Evolutionary conservation across 164 flowering plant species (phyloP).

Genomic region (Nymphaea thermarum): DNA sequence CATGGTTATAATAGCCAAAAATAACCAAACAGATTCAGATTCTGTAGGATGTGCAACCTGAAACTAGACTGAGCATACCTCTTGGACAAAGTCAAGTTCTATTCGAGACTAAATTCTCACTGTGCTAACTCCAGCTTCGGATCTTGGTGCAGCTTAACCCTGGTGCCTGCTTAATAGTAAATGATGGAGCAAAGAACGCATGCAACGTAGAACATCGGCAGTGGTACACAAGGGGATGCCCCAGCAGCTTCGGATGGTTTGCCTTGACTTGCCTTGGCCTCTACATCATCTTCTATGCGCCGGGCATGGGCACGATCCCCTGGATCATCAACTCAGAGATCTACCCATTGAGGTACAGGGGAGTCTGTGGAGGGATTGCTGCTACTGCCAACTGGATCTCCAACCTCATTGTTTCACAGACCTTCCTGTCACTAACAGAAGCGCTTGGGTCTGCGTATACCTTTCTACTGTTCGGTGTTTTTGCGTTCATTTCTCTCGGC

Average conservation of each 20-base stretch:
- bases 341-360: slow-evolving; percentile 70
- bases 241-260: slow-evolving; percentile 48
- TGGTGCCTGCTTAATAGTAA: slow-evolving; percentile 53
- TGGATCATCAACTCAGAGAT: slow-evolving; percentile 93
- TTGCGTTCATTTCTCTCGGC: slow-evolving; percentile 24
- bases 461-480: slow-evolving; percentile 51
- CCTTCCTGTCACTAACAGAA: slow-evolving; percentile 49
- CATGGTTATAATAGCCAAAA: background rate
- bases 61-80: background rate
- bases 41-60: background rate
- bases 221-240: slow-evolving; percentile 67
- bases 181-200: slow-evolving; percentile 1
- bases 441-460: slow-evolving; percentile 59
- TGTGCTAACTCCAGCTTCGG: background rate
- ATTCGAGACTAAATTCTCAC: background rate
- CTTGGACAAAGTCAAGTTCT: background rate
- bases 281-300: slow-evolving; percentile 63
- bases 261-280: slow-evolving; percentile 47
- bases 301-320: slow-evolving; percentile 91
- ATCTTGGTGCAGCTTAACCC: slow-evolving; percentile 30
- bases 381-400: slow-evolving; percentile 75
- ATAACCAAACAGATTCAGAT: background rate
- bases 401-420: slow-evolving; percentile 54
- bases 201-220: slow-evolving; percentile 29
- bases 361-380: slow-evolving; percentile 77